Conservation (phyloP, 2,329 filamentous ascomycete species). For the Verticillium nubilum region DNA sequence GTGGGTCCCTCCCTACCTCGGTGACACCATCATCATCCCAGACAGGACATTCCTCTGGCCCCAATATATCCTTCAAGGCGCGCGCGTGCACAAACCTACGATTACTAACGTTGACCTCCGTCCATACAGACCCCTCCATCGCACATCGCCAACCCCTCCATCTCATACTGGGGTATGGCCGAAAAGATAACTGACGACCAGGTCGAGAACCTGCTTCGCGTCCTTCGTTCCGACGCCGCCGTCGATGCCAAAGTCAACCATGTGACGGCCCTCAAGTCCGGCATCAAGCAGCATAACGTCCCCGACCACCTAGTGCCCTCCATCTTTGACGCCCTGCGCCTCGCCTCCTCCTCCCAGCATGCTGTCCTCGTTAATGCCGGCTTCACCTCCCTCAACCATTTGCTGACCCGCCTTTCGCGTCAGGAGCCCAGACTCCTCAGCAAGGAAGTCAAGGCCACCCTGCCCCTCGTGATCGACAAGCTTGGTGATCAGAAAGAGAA, state of each 20-base stretch:
- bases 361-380: conserved; percentile 74
- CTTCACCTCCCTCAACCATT: conserved; percentile 82
- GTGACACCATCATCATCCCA: not conserved
- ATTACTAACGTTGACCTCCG: not conserved
- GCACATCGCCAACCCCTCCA: not conserved
- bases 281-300: conserved; percentile 89
- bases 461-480: conserved; percentile 74
- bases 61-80: not conserved
- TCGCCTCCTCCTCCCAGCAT: conserved; percentile 71
- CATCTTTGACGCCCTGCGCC: conserved; percentile 77
- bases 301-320: conserved; percentile 65
- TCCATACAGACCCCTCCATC: not conserved
- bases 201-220: conserved; percentile 46
- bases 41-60: not conserved
- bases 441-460: conserved; percentile 64
- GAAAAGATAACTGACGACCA: conserved; percentile 56
- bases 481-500: conserved; percentile 87
- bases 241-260: conserved; percentile 66
- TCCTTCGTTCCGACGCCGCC: conserved; percentile 56
- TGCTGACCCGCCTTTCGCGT: conserved; percentile 78
- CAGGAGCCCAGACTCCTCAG: conserved; percentile 73
- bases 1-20: no score
- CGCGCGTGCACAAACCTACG: not conserved
- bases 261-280: conserved; percentile 73
- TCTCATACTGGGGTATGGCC: conserved; percentile 32